These are phyloP conservation scores for Bidens hawaiensis DNA, from an alignment of 140 eudicot species.

Conservation along the genomic window DNA sequence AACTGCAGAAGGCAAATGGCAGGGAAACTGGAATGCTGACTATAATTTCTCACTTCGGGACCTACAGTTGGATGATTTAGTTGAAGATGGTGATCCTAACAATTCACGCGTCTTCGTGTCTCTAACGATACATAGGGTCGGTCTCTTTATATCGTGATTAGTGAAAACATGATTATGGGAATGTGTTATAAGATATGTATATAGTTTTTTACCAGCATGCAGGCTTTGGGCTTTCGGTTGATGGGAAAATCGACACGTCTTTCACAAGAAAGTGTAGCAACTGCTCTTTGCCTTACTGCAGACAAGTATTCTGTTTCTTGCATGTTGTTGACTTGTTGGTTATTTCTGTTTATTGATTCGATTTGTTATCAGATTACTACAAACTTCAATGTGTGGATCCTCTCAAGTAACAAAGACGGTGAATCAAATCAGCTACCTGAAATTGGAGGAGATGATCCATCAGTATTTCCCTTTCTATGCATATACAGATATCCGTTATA, in stretches of 20 bases:
- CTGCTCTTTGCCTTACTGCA: conserved; percentile 71
- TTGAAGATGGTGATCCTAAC: conserved; percentile 37
- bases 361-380: conserved; percentile 46
- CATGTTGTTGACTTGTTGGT: not conserved
- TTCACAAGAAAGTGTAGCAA: conserved; percentile 68
- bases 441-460: conserved; percentile 82
- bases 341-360: not conserved
- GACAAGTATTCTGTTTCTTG: conserved; percentile 45
- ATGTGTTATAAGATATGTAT: not conserved
- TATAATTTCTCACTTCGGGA: conserved; percentile 50
- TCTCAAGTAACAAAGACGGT: conserved; percentile 46
- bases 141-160: conserved; percentile 24
- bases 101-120: conserved; percentile 39
- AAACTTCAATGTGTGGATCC: conserved; percentile 69
- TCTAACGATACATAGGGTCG: conserved; percentile 59
- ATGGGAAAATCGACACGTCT: conserved; percentile 58
- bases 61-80: conserved; percentile 56
- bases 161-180: conserved; percentile 3
- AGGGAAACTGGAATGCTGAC: conserved; percentile 56
- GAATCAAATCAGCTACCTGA: conserved; percentile 52
- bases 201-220: conserved; percentile 56
- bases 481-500: conserved; percentile 2
- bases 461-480: conserved; percentile 35
- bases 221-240: conserved; percentile 85
- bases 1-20: conserved; percentile 61